Conservation (phyloP, 306 rosid genomes). For the Dryas alaskensis region DNA sequence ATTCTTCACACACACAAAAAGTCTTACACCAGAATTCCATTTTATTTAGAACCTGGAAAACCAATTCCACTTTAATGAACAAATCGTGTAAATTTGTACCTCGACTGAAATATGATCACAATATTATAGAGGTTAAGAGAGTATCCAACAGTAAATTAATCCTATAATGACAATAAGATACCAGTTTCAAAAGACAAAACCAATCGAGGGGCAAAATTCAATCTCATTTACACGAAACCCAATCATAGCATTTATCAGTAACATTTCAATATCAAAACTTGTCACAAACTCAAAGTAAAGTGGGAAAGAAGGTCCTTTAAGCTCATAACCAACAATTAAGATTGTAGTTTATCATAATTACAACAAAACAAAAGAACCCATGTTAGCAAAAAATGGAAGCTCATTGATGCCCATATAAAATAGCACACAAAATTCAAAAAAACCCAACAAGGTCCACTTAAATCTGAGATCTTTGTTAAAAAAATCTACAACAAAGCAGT, state of each 20-base stretch:
- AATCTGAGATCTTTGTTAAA: neutral
- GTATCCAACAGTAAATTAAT: neutral
- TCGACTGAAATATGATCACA: neutral
- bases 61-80: neutral
- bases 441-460: neutral
- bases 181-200: neutral
- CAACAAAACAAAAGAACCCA: neutral
- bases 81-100: neutral
- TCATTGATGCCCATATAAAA: neutral
- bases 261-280: neutral
- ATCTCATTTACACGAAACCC: neutral
- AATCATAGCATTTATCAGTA: neutral
- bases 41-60: constrained; percentile 3
- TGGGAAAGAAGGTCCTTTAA: neutral
- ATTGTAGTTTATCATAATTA: neutral
- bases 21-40: neutral
- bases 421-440: neutral
- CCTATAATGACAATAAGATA: neutral
- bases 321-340: neutral
- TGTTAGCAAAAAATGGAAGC: neutral
- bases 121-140: neutral
- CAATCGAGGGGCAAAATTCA: neutral
- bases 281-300: neutral
- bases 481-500: neutral
- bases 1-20: neutral